A percentile compares a stretch with the other conserved stretches of the same genome.
phyloP scores from a whole-genome alignment of 306 rosid genomes.

The Abrus precatorius region DNA sequence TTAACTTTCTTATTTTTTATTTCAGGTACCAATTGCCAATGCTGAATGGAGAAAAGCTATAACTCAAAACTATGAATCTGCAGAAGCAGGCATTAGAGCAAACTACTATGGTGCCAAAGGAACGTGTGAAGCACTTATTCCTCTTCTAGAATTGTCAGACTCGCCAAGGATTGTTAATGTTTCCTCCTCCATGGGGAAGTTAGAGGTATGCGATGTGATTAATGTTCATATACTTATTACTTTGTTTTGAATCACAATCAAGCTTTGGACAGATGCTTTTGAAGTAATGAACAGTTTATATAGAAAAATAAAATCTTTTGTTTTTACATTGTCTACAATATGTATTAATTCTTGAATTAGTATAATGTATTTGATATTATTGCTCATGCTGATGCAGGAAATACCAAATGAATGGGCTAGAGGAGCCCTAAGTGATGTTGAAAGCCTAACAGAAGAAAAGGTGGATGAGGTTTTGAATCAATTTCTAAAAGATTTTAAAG shows the following conservation, averaged over 20 bases:
- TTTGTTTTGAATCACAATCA: background rate
- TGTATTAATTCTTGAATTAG: background rate
- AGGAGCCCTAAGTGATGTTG: slow-evolving; percentile 52
- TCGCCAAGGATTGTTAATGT: slow-evolving; percentile 67
- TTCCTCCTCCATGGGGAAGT: slow-evolving; percentile 36
- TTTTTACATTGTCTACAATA: background rate
- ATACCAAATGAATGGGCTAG: slow-evolving; percentile 57
- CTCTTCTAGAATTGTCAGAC: slow-evolving; percentile 59
- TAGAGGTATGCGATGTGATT: slow-evolving; percentile 48
- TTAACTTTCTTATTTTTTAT: slow-evolving; percentile 11
- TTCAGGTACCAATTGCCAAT: background rate
- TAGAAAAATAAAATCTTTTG: background rate
- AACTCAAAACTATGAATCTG: slow-evolving; percentile 36
- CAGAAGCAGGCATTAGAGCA: slow-evolving; percentile 51
- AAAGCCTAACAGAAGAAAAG: slow-evolving; percentile 57
- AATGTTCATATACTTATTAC: background rate
- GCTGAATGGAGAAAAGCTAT: slow-evolving; percentile 12
- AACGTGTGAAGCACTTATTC: slow-evolving; percentile 55
- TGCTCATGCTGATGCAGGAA: slow-evolving; percentile 37
- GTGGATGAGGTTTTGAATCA: slow-evolving; percentile 56
- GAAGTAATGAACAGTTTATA: background rate
- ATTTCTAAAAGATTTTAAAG: slow-evolving; percentile 54
- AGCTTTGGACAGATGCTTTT: background rate
- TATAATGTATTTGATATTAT: background rate
- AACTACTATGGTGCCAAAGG: slow-evolving; percentile 64